Base-by-base conservation (phyloP, 2,329 filamentous ascomycete genomes). In the Xylaria sp. region DNA sequence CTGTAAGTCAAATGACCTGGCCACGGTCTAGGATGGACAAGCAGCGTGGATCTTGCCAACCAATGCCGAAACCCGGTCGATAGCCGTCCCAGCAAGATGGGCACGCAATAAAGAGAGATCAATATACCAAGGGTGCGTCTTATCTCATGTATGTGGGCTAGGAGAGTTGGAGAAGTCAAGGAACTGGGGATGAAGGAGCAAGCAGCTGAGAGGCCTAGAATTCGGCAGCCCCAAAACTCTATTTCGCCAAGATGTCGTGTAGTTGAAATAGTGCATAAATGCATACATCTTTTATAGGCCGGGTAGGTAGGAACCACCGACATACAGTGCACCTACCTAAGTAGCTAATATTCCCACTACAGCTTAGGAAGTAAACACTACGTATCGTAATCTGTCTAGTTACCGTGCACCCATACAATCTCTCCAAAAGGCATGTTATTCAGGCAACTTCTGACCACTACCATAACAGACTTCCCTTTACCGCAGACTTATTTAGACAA, bases 31-130 rank as follows among this genome's bases (percentile, higher is more conserved):
- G 64, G 41, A 28, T 64, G 31, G 28, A 62, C 43, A 66, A 46
- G 62, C 56, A 68, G 62, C 51, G 58, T 62, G 62, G 66, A 66
- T 68, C 62, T 54, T 48, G 52, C 33, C 43, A 62, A 33, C 48
- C 43, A 51, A 64, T 55, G 57, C 36, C 31, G 31, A 25, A 23
- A 41, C 52, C 64, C 64, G 43, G 41, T 51, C 28, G 52, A 46
- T 31, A 31, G 18, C 43, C 43, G 59, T 55, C 59, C 64, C 58
- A 58, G 52, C 59, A 28, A 18, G 52, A 52, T 58, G 64, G 58
- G n/a, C 23, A 41, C 23, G 52, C 31, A 67, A 46, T 28, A 48
- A 33, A 36, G 33, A 31, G 23, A 20, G 41, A 20, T 62, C 58
- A 36, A 63, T 67, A 43, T 63, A 57, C 46, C 64, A 67, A 41